Evolutionary conservation across 148 eudicot genomes (phyloP), one percentile per base, ranked within the genome.

Genomic region (Nepenthes mirabilis): DNA sequence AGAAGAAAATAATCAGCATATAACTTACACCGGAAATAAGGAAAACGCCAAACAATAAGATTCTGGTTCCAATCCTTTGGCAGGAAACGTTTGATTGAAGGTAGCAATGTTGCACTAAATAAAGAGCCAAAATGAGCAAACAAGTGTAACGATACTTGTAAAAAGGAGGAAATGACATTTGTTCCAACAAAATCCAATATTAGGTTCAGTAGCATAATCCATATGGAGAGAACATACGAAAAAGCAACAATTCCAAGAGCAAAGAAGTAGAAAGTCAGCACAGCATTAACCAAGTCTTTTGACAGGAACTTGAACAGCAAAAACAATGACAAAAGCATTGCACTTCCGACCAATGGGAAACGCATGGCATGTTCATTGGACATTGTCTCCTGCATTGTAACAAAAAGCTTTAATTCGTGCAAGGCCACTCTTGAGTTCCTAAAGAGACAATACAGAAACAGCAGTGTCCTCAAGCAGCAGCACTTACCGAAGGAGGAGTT

Each of bases 341-440:
- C 98, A 73, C 96, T 93, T 57, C 96, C 98, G 63, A 93, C 95
- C 69, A 93, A 81, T 34, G 98, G 98, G 59, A 93, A 93, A 34
- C 96, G 80, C 98, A 93, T 86, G 14, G 98, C 98, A 65, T 93
- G 98, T 70, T 88, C 95, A 34, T 82, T 93, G 66, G 98, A 88
- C 98, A 93, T 93, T 7, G 96, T 86, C 74, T 93, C 98, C 98
- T 93, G 85, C 74, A 82, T 59, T 55, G 66, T 65, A 48, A 10
- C 52, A 36, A 69, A 50, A 10, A 34, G 10, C 33, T 47, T 65
- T 2, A 43, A 53, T 51, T 64, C 9, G 40, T 40, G 11, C 8
- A 58, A 48, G 8, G 9, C 10, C 60, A 43, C 10, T 5, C 57
- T 43, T 5, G 52, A 48, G 2, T 52, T 58, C 45, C 8, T 14